A percentile compares a stretch with the other conserved stretches of the same genome.
Evolutionary conservation across 805 yeast genomes (phyloP).

Genomic region (Ogataea thermomethanolica): DNA sequence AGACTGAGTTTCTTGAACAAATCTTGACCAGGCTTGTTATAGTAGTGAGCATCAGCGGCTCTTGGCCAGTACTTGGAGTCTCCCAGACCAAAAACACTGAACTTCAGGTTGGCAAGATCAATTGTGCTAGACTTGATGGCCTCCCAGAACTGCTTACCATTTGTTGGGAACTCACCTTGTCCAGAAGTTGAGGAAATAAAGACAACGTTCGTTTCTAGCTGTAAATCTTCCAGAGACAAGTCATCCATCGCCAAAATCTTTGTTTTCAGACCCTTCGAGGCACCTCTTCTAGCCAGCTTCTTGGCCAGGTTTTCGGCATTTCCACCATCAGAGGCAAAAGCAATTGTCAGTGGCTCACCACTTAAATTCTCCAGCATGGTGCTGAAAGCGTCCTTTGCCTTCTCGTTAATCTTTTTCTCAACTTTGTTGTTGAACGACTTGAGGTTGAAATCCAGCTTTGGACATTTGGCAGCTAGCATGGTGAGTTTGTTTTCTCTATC

Average conservation of each 20-base stretch:
- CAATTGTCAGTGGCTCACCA: slow-evolving; percentile 87
- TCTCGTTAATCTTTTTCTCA: slow-evolving; percentile 47
- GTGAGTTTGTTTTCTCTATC: slow-evolving; percentile 89
- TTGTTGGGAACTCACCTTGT: slow-evolving; percentile 84
- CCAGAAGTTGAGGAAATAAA: slow-evolving; percentile 76
- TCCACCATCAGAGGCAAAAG: slow-evolving; percentile 92
- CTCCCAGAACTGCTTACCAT: slow-evolving; percentile 78
- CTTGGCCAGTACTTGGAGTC: slow-evolving; percentile 95
- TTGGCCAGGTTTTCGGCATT: slow-evolving; percentile 80
- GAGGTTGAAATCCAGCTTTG: slow-evolving; percentile 74
- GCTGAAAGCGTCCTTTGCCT: slow-evolving; percentile 75
- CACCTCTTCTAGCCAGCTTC: slow-evolving; percentile 72
- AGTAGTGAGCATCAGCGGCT: slow-evolving; percentile 89
- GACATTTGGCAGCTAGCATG: slow-evolving; percentile 64
- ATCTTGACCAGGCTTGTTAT: slow-evolving; percentile 86
- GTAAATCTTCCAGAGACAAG: slow-evolving; percentile 65
- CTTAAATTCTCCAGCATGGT: slow-evolving; percentile 79
- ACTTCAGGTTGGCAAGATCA: slow-evolving; percentile 57
- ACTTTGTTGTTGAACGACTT: slow-evolving; percentile 59
- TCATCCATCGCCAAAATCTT: slow-evolving; percentile 69
- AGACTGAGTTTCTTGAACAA: slow-evolving; percentile 58
- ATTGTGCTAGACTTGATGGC: slow-evolving; percentile 59
- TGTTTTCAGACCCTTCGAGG: slow-evolving; percentile 73
- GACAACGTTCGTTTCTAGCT: slow-evolving; percentile 64
- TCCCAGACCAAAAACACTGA: slow-evolving; percentile 73